These are phyloP conservation scores for Ogataea nitratoaversa DNA, from an alignment of 805 yeast genomes.

Conservation along the genomic window DNA sequence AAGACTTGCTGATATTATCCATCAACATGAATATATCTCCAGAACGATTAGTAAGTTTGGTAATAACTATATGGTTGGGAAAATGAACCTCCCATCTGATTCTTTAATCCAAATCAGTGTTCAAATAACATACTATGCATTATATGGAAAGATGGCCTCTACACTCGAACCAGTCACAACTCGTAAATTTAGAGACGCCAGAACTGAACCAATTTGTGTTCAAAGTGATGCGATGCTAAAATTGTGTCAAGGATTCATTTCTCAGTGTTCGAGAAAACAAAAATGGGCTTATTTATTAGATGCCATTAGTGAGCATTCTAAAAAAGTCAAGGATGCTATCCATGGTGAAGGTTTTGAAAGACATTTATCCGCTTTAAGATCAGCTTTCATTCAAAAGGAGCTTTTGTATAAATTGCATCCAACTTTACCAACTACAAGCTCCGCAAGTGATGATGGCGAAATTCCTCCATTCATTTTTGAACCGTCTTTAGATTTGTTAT, in stretches of 20 bases:
- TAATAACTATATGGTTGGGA: conserved; percentile 31
- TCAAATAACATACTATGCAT: conserved; percentile 51
- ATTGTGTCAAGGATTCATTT: conserved; percentile 60
- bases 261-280: conserved; percentile 41
- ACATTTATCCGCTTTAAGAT: conserved; percentile 61
- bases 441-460: conserved; percentile 17
- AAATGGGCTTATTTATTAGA: conserved; percentile 49
- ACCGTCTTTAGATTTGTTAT: conserved; percentile 30
- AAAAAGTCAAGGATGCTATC: conserved; percentile 47
- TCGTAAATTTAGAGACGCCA: conserved; percentile 58
- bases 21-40: conserved; percentile 53
- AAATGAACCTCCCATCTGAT: conserved; percentile 43
- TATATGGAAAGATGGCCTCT: conserved; percentile 45
- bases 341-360: conserved; percentile 68
- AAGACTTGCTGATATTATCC: conserved; percentile 51
- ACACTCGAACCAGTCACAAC: conserved; percentile 55
- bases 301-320: conserved; percentile 49
- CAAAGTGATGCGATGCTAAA: conserved; percentile 50
- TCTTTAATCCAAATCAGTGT: conserved; percentile 48
- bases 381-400: conserved; percentile 48
- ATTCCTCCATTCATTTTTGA: conserved; percentile 46
- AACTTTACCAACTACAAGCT: conserved; percentile 32
- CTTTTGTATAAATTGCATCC: conserved; percentile 43
- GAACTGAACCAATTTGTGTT: conserved; percentile 66
- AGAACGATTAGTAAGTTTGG: conserved; percentile 27